These are phyloP conservation scores for Pythium volutum DNA, from an alignment of 352 stramenopile species.

Conservation along the genomic window DNA sequence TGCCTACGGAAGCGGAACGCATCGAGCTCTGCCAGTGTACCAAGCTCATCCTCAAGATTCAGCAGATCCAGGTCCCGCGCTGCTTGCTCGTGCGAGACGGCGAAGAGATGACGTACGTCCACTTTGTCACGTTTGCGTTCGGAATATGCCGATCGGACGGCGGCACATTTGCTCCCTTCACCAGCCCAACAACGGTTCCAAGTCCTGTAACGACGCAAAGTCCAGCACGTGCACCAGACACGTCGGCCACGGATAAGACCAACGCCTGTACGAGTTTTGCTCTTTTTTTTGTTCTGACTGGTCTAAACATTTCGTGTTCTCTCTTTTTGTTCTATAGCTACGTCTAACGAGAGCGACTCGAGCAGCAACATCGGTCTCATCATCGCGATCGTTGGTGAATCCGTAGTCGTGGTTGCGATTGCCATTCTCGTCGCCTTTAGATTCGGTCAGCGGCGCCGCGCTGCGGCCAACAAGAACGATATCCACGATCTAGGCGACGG, in stretches of 20 bases:
- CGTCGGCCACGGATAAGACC: not conserved
- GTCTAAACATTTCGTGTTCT: not conserved
- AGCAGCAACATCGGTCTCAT: conserved; percentile 6
- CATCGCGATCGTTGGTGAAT: not conserved
- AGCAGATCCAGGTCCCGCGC: not conserved
- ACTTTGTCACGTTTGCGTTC: conserved; percentile 8
- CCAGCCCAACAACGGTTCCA: too few relatives aligned
- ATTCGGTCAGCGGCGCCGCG: not conserved
- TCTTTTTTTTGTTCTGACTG: not conserved
- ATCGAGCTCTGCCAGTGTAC: not conserved
- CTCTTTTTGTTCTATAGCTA: not conserved
- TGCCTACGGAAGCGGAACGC: not conserved
- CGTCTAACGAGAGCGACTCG: not conserved
- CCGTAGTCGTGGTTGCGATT: not conserved
- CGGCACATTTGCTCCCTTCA: not conserved
- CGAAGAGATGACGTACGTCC: not conserved
- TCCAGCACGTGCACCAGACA: too few relatives aligned
- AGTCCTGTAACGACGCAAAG: not conserved
- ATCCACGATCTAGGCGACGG: not conserved
- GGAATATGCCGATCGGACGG: conserved; percentile 1
- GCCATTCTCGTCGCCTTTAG: not conserved
- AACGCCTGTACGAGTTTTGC: not conserved
- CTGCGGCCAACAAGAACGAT: not conserved
- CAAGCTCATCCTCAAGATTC: not conserved
- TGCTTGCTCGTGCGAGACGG: not conserved